These are phyloP conservation scores for Aspergillus sp. DNA, from an alignment of 2,329 filamentous ascomycete genomes.

Conservation along the genomic window DNA sequence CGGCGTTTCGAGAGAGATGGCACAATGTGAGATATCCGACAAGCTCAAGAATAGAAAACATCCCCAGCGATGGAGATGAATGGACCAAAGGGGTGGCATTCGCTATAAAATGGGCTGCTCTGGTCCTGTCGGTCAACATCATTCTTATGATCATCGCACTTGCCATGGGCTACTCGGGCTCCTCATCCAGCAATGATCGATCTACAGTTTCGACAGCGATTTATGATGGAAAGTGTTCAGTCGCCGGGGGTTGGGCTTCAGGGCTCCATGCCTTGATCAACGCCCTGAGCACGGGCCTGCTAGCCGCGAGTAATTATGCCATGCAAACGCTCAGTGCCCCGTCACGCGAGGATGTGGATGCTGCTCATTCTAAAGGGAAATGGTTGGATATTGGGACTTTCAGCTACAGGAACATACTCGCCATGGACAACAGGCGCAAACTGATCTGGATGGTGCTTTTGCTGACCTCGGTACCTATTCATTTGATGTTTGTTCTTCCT, in stretches of 20 bases:
- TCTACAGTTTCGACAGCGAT: neutral
- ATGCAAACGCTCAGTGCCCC: conserved; percentile 55
- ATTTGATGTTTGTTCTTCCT: conserved; percentile 9
- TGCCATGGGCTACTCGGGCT: conserved; percentile 3
- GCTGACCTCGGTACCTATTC: conserved; percentile 13
- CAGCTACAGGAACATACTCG: conserved; percentile 28
- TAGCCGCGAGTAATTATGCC: conserved; percentile 51
- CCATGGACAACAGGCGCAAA: conserved; percentile 31
- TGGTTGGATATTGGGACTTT: conserved; percentile 49
- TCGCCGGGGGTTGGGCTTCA: conserved; percentile 10
- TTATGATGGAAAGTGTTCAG: conserved; percentile 12
- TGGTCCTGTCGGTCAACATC: conserved; percentile 9
- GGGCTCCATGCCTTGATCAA: conserved; percentile 51
- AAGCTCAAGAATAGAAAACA: neutral
- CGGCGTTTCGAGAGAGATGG: neutral
- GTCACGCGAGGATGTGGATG: conserved; percentile 50
- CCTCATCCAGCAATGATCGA: neutral
- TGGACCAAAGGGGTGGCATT: conserved; percentile 12
- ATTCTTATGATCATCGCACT: conserved; percentile 10
- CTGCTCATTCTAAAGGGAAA: conserved; percentile 42
- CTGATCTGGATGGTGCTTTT: conserved; percentile 13
- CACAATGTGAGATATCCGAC: neutral
- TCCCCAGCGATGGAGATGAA: neutral
- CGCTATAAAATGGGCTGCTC: conserved; percentile 1
- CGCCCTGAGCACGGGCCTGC: conserved; percentile 44